Conservation (phyloP, 257 asterid species). For the Solanum arcanum region DNA sequence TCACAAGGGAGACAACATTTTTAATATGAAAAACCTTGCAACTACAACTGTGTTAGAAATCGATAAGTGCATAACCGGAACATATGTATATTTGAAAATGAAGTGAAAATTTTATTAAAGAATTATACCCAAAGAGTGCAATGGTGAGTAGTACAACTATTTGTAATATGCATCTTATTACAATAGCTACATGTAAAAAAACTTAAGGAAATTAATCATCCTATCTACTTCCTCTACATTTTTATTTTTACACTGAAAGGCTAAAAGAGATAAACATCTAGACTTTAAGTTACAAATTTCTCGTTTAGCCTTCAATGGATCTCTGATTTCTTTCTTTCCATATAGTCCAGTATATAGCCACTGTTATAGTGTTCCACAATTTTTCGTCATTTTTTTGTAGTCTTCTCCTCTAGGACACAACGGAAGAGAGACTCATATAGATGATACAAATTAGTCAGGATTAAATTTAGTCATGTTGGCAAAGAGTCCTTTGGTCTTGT, state of each 20-base stretch:
- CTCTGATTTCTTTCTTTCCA: neutral
- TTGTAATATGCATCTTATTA: neutral
- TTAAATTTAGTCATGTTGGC: neutral
- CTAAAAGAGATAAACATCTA: neutral
- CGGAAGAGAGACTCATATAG: neutral
- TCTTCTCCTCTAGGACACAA: neutral
- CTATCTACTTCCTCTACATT: neutral
- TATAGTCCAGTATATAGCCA: neutral
- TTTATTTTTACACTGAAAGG: neutral
- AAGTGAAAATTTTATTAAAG: neutral
- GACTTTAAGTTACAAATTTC: neutral
- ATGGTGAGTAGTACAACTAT: neutral
- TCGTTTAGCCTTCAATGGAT: neutral
- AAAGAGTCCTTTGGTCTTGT: neutral
- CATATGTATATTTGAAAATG: neutral
- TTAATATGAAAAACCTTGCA: neutral
- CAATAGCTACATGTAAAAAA: neutral
- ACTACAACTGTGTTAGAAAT: neutral
- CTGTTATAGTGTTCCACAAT: neutral
- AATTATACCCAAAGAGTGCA: neutral
- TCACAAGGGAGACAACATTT: neutral
- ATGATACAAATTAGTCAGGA: neutral
- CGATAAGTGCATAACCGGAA: neutral
- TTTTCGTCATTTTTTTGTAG: neutral
- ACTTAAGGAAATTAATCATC: neutral